Evolutionary conservation across 148 eudicot genomes (phyloP).

Genomic region (Camellia lanceoleosa): DNA sequence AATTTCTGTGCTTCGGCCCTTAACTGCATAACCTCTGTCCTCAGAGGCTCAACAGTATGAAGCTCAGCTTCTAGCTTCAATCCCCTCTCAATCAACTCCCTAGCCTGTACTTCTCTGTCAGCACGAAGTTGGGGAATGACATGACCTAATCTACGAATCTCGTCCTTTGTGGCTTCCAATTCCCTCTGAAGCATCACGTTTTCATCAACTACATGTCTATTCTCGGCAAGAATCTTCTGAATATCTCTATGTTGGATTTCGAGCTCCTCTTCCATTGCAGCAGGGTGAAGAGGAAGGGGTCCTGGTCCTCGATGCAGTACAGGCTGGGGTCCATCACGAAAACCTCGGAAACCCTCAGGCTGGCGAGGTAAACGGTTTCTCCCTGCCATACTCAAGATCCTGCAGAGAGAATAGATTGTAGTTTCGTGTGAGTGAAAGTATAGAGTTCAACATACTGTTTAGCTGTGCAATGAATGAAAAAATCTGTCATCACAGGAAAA

Average conservation of each 20-base stretch:
- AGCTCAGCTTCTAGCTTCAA: slow-evolving; percentile 80
- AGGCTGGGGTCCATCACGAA: slow-evolving; percentile 57
- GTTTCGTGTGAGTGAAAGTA: slow-evolving; percentile 2
- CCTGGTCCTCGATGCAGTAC: slow-evolving; percentile 50
- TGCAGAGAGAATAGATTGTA: slow-evolving; percentile 20
- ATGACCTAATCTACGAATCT: slow-evolving; percentile 65
- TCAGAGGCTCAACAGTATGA: slow-evolving; percentile 58
- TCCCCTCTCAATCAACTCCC: slow-evolving; percentile 62
- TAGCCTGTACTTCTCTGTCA: slow-evolving; percentile 51
- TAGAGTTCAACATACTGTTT: background rate
- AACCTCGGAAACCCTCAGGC: slow-evolving; percentile 44
- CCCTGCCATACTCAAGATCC: slow-evolving; percentile 61
- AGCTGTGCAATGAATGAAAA: background rate
- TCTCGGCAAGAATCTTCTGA: slow-evolving; percentile 60
- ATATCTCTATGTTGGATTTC: slow-evolving; percentile 71
- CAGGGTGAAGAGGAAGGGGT: slow-evolving; percentile 60
- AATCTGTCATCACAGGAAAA: background rate
- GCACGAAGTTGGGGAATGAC: slow-evolving; percentile 54
- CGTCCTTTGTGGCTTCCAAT: slow-evolving; percentile 59
- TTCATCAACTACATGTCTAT: slow-evolving; percentile 64
- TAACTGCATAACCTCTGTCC: slow-evolving; percentile 59
- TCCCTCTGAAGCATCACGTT: slow-evolving; percentile 74
- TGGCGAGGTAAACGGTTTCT: slow-evolving; percentile 74
- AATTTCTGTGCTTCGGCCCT: slow-evolving; percentile 68
- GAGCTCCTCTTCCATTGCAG: slow-evolving; percentile 74